Evolutionary conservation across 768 basidiomycete genomes (phyloP), one percentile per base, ranked within the genome.

Genomic region (Mycena rebaudengoi): DNA sequence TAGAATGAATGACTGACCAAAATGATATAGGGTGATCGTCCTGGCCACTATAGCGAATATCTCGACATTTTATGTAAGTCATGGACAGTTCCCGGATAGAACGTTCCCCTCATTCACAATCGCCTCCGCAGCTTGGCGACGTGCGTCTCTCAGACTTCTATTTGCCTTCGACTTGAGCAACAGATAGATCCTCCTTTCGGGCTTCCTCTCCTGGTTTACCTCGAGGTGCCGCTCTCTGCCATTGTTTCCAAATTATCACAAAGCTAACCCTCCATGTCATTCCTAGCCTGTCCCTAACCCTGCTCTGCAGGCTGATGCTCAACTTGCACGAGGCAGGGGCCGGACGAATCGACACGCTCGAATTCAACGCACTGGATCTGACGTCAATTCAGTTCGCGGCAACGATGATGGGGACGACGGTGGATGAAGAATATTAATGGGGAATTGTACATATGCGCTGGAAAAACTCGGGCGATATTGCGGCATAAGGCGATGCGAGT

Each of bases 31-130:
- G 33, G 46, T 60, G 33, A 60, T 60, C 39, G 59, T 60, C 41
- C 59, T 60, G 50, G 49, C 59, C 25, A 73, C 68, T 3, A 80
- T 84, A 4, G 85, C 82, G 60, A 58, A 58, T 51, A 30, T 51
- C 40, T 80, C 75, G 14, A 73, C 64, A n/a, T 57, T 35, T 44
- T 64, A 64, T 57, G 54, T 64, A 43, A 64, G 62, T 50, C 62
- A 41, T 51, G 54, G 21, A 56, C 41, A 32, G 54, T 62, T 48
- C 41, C 48, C 46, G 29, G 32, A 29, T 43, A 39, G 26, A 50
- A 39, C 20, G 48, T 59, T 43, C 46, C 37, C 57, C 48, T 50
- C 48, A 59, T 49, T 59, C 29, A 29, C 37, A 60, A 50, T 51
- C 50, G 50, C 50, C 49, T 40, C 40, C 26, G 59, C 50, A 60